Base-by-base conservation (phyloP, 345 rosid genomes). In the Kandelia obovata region DNA sequence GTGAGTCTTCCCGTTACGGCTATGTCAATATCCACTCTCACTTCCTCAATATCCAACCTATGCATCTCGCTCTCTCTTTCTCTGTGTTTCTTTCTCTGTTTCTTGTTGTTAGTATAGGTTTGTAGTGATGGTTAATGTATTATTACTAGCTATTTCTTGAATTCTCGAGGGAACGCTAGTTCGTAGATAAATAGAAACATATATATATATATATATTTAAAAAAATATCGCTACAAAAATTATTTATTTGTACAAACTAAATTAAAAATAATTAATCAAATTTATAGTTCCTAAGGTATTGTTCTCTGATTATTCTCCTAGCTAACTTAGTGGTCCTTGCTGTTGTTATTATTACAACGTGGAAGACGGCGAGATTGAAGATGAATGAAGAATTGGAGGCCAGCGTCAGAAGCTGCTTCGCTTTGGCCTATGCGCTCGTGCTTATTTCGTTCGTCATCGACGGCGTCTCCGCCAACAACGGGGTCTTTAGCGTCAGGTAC, bases 401-500 rank as follows among this genome's bases (percentile, higher is more conserved):
- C 27, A 26, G 4, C 27, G 21, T 20, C 23, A 53, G 58, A 26
- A 23, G 58, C 5, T 55, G 58, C 27, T 55, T 23, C 58, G 15
- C 21, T 55, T 13, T 55, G 58, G 27, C 58, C 27, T 35, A 37
- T 5, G 6, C 6, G n/a, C 27, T 34, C 27, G 30, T 51, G 21
- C 25, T 51, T 9, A 7, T 68, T 10, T 11, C 46, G 25, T 43
- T 51, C 47, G 35, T 17, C 43, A 20, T 27, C 19, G 61, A 20
- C 28, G 56, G 37, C 15, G 75, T 47, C 26, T 63, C 75, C 16
- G 75, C 79, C 16, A 67, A 71, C 46, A 62, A 62, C 23, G 97
- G 90, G 30, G 90, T 89, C 25, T 85, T 91, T 74, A 86, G 88
- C 79, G 93, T 91, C 30, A 89, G 87, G 88, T 87, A 85, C 76